Conservation (phyloP, 1,284 basidiomycete genomes). For the Puccinia novopanici region DNA sequence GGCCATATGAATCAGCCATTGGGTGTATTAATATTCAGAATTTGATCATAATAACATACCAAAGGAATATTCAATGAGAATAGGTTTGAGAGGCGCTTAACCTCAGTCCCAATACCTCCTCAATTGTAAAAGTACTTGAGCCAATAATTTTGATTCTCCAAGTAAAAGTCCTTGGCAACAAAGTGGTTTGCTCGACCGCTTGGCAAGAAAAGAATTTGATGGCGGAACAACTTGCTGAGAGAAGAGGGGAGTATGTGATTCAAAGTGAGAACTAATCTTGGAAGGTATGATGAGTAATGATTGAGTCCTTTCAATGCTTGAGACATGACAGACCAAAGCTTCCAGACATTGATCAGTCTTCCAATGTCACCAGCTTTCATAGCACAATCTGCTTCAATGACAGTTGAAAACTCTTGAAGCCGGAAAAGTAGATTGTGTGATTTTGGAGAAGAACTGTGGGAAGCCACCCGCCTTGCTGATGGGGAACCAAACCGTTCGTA, state of each 20-base stretch:
- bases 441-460: not conserved
- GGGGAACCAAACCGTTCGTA: not conserved
- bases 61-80: too few species aligned
- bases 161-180: too few species aligned
- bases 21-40: too few species aligned
- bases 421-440: not conserved
- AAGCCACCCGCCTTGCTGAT: not conserved
- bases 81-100: too few species aligned
- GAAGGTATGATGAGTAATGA: slow-evolving; percentile 12
- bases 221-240: slow-evolving; percentile 8
- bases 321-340: slow-evolving; percentile 14
- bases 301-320: slow-evolving; percentile 7
- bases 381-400: not conserved
- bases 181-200: slow-evolving; percentile 11
- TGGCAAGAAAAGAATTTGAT: slow-evolving; percentile 16
- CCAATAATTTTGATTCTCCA: too few species aligned
- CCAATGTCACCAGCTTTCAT: slow-evolving; percentile 35
- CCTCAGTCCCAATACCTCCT: too few species aligned
- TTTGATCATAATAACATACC: too few species aligned
- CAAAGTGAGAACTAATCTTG: not conserved
- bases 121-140: too few species aligned
- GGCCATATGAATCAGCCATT: too few species aligned
- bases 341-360: slow-evolving; percentile 16
- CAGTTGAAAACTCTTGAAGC: slow-evolving; percentile 10
- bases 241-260: not conserved